Percentiles rank a stretch among this genome's conserved stretches.
phyloP scores from a whole-genome alignment of 768 basidiomycete genomes.

The Vararia minispora region DNA sequence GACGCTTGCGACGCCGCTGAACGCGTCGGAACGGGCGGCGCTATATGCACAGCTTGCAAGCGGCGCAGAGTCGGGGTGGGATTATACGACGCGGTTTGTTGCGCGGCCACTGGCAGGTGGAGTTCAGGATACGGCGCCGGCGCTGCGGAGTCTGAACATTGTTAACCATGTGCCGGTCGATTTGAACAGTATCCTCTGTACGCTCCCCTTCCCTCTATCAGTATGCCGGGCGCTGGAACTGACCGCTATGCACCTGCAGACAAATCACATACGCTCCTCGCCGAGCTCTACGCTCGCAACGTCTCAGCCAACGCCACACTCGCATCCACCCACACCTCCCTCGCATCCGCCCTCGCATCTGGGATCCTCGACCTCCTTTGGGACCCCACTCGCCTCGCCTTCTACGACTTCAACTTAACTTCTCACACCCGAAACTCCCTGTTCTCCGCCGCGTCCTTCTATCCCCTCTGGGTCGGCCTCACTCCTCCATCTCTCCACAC shows the following conservation, averaged over 20 bases:
- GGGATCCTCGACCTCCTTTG: slow-evolving; percentile 83
- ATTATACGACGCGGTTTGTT: slow-evolving; percentile 31
- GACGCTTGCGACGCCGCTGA: slow-evolving; percentile 39
- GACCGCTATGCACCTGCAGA: slow-evolving; percentile 28
- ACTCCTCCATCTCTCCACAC: slow-evolving; percentile 58
- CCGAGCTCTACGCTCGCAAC: slow-evolving; percentile 43
- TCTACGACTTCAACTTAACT: slow-evolving; percentile 83
- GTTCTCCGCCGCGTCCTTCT: slow-evolving; percentile 70
- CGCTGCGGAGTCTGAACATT: slow-evolving; percentile 63
- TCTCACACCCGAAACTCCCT: slow-evolving; percentile 50
- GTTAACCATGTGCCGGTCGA: slow-evolving; percentile 60
- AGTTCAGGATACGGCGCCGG: slow-evolving; percentile 33
- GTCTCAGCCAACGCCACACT: slow-evolving; percentile 24
- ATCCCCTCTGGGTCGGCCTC: slow-evolving; percentile 83
- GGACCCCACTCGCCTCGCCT: slow-evolving; percentile 73
- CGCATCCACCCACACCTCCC: slow-evolving; percentile 37
- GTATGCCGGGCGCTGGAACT: slow-evolving; percentile 4
- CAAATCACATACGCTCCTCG: slow-evolving; percentile 49
- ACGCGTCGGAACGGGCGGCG: slow-evolving; percentile 42
- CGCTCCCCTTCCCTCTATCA: slow-evolving; percentile 20
- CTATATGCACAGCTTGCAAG: slow-evolving; percentile 84
- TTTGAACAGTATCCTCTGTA: slow-evolving; percentile 80
- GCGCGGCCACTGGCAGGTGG: slow-evolving; percentile 29
- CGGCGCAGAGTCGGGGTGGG: slow-evolving; percentile 70
- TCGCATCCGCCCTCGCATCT: slow-evolving; percentile 45